Evolutionary conservation across 108 stramenopile species (phyloP).

Genomic region (Ochromonas danica): DNA sequence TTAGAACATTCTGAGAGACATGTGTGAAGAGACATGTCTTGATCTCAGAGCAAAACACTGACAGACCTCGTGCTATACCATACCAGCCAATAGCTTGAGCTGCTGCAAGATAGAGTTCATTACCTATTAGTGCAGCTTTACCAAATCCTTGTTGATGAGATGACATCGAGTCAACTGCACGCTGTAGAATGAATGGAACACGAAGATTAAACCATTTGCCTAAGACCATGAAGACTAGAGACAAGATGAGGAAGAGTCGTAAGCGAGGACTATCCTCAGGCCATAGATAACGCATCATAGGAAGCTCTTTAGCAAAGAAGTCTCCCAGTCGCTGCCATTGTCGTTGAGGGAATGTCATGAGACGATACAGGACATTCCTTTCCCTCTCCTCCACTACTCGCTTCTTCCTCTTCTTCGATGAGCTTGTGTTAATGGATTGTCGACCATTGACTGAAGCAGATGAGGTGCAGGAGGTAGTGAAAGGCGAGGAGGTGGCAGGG

Average conservation of each 20-base stretch:
- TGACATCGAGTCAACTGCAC: not conserved
- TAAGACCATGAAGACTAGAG: not conserved
- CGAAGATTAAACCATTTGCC: conserved; percentile 24
- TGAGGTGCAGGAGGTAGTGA: no score
- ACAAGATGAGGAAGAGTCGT: not conserved
- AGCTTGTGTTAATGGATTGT: no score
- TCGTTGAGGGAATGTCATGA: no score
- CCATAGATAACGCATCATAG: conserved; percentile 18
- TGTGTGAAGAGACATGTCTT: conserved; percentile 27
- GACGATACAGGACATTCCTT: no score
- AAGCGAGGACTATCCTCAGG: not conserved
- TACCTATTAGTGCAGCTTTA: not conserved
- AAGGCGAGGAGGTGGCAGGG: no score
- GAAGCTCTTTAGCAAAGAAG: not conserved
- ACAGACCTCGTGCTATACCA: not conserved
- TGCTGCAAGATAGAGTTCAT: not conserved
- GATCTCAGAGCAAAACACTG: not conserved
- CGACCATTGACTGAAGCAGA: no score
- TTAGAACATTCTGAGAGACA: not conserved
- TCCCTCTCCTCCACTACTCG: no score
- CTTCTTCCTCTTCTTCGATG: no score
- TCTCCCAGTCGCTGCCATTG: no score
- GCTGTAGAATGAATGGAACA: conserved; percentile 9
- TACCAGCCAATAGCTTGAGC: not conserved
- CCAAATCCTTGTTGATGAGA: no score